A percentile compares a stretch with the other conserved stretches of the same genome.
Evolutionary conservation across 116 monocot genomes (phyloP).

Genomic region (Posidonia oceanica): DNA sequence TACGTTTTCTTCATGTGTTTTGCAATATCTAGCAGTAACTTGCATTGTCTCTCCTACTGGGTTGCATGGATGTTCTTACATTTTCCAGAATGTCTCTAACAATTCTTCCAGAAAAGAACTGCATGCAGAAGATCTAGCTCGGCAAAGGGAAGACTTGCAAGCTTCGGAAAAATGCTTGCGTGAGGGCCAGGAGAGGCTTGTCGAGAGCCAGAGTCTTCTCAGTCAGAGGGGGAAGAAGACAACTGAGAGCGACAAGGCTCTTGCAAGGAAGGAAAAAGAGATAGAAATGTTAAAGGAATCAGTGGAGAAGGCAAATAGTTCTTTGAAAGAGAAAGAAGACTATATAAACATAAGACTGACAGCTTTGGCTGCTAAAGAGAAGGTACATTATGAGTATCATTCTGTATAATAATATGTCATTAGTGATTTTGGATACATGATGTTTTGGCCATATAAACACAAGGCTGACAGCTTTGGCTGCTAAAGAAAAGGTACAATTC

Average conservation of each 20-base stretch:
- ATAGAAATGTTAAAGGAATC: conserved; percentile 39
- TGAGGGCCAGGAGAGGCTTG: conserved; percentile 77
- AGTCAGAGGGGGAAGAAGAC: conserved; percentile 71
- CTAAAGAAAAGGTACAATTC: conserved; percentile 57
- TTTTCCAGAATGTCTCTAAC: not conserved
- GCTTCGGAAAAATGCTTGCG: conserved; percentile 72
- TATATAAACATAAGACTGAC: conserved; percentile 39
- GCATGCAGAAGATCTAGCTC: conserved; percentile 39
- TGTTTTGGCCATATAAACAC: too few relatives aligned
- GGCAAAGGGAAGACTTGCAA: conserved; percentile 51
- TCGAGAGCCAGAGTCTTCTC: conserved; percentile 65
- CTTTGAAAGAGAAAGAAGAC: conserved; percentile 66
- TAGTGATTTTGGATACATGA: not conserved
- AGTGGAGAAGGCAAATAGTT: conserved; percentile 22
- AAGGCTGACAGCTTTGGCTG: conserved; percentile 37
- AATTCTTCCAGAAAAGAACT: conserved; percentile 26
- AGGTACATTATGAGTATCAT: conserved; percentile 27
- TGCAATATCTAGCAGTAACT: not conserved
- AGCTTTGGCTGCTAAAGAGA: conserved; percentile 49
- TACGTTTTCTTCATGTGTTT: conserved; percentile 17
- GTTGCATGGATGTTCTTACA: too few relatives aligned
- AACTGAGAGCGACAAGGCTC: conserved; percentile 34
- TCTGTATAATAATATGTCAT: not conserved
- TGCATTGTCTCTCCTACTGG: not conserved
- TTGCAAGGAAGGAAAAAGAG: conserved; percentile 67